Evolutionary conservation across 495 filamentous ascomycete species (phyloP).

Genomic region (Aspergillus ostianus): DNA sequence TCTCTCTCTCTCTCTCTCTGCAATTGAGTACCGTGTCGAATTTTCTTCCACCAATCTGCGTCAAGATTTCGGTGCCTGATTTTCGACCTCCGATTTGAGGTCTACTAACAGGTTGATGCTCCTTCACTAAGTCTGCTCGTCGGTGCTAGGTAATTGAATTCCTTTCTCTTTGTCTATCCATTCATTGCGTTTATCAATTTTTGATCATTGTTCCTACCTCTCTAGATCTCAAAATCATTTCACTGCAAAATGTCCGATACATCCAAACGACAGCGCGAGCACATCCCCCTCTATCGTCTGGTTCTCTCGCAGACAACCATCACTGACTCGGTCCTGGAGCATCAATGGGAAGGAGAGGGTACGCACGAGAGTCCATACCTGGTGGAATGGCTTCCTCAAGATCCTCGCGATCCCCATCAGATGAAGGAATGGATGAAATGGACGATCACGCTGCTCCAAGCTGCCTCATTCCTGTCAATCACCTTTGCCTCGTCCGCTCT

Average conservation of each 20-base stretch:
- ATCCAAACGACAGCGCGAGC: background rate
- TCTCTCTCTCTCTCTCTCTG: no score
- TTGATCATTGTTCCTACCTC: no score
- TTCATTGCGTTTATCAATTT: no score
- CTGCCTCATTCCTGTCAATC: background rate
- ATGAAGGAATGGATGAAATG: background rate
- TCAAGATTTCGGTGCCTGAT: no score
- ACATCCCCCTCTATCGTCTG: background rate
- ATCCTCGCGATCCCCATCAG: background rate
- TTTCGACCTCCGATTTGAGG: no score
- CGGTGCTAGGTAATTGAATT: no score
- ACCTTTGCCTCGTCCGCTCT: background rate
- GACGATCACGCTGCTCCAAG: background rate
- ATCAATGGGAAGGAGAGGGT: constrained; percentile 19
- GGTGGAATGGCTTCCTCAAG: background rate
- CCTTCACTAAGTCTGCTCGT: no score
- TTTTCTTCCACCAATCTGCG: no score
- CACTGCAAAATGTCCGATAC: background rate
- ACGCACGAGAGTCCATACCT: constrained; percentile 17
- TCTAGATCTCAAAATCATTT: background rate
- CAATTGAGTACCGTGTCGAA: no score
- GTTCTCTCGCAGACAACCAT: background rate
- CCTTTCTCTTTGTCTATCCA: no score
- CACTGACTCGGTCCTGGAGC: background rate
- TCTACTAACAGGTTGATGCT: no score